Percentiles rank a stretch among this genome's conserved stretches.
Conservation (phyloP, 345 rosid genomes). For the Heritiera fomes region DNA sequence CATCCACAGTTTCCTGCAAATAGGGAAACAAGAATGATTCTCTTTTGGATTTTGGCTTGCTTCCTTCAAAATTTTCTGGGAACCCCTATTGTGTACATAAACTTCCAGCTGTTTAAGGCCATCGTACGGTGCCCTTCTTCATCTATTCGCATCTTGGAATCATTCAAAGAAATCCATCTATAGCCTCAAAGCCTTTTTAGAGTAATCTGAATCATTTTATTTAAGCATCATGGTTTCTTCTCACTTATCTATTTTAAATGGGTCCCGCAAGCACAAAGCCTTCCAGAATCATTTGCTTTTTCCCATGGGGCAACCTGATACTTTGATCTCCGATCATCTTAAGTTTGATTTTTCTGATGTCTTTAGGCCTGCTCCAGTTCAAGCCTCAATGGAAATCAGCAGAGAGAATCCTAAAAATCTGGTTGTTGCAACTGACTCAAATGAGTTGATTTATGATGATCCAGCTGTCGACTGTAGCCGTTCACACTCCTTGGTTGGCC, state of each 20-base stretch:
- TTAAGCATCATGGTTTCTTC: constrained; percentile 31
- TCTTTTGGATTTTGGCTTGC: constrained; percentile 54
- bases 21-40: constrained; percentile 52
- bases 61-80: constrained; percentile 45
- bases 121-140: constrained; percentile 36
- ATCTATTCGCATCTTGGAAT: constrained; percentile 16
- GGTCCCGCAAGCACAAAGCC: constrained; percentile 23
- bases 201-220: constrained; percentile 1
- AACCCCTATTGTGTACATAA: constrained; percentile 29
- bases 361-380: constrained; percentile 50
- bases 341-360: constrained; percentile 58
- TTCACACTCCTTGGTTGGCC: constrained; percentile 58
- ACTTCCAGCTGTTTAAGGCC: constrained; percentile 42
- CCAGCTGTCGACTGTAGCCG: constrained; percentile 46
- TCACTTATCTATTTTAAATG: constrained; percentile 38
- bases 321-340: constrained; percentile 35
- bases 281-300: constrained; percentile 35
- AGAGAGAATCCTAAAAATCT: constrained; percentile 21
- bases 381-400: constrained; percentile 30
- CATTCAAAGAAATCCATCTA: constrained; percentile 17
- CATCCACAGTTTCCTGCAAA: constrained; percentile 60
- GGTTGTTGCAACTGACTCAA: constrained; percentile 22
- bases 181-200: constrained; percentile 11
- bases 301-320: constrained; percentile 37
- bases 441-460: constrained; percentile 42